Evolutionary conservation across 2,329 filamentous ascomycete genomes (phyloP), one percentile per base, ranked within the genome.

Genomic region (Claviceps purpurea): DNA sequence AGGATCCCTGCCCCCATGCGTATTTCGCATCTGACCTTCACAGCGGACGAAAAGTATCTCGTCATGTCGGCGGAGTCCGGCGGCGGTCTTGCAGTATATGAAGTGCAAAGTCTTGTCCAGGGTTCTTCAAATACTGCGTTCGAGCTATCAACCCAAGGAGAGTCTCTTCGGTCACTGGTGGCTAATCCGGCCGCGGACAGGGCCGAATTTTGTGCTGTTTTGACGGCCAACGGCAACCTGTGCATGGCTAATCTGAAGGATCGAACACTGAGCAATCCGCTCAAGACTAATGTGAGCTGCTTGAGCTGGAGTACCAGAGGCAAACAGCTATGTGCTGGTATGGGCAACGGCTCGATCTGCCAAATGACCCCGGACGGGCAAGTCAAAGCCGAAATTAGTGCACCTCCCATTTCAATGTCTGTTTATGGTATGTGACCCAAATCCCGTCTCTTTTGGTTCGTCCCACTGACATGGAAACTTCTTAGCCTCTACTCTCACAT

Each of bases 241-340:
- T 72, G 90, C 64, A 81, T 98, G 67, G 87, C 87, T 7, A 87
- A 95, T 65, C 67, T 98, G 54, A 83, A 85, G 60, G 77, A 83
- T 40, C 75, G 77, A 48, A 74, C 74, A 20, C 81, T 80, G 57
- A 87, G 87, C 38, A 76, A 71, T 56, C 72, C 61, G 1, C 72
- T 95, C 56, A 87, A 84, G 61, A 73, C 78, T 30, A 83, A 85
- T 47, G 90, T 95, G 30, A 89, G 84, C 63, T 93, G 86, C 61
- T 78, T 88, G 5, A 84, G 87, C 52, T 98, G 94, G 93, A 98
- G 93, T 66, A 85, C 81, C 55, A 88, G 84, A 64, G 93, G 93
- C 47, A 98, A 95, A 65, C 91, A 97, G 64, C 73, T 98, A 44
- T 84, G 95, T 45, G 90, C 88, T 58, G 93, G 94, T 16, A 73